phyloP scores from a whole-genome alignment of 2,329 filamentous ascomycete species.

The Gaeumannomyces tritici region DNA sequence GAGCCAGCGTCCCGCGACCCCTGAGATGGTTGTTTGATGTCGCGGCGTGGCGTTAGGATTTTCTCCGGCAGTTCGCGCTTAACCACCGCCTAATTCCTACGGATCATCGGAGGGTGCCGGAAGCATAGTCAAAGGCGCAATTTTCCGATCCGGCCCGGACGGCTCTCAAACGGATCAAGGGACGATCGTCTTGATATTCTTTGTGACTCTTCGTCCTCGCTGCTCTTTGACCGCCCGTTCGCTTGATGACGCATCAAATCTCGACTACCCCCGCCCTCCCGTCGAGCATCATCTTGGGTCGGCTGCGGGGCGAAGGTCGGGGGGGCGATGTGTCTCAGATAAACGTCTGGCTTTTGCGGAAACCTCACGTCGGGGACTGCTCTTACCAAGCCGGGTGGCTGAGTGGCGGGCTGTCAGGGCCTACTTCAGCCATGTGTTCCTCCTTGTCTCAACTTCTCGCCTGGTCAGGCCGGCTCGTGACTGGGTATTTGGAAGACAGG shows the following conservation, averaged over 20 bases:
- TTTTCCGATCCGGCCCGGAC: neutral
- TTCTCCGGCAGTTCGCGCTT: neutral
- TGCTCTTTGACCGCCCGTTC: neutral
- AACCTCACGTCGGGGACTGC: neutral
- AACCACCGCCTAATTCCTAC: neutral
- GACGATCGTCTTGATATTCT: neutral
- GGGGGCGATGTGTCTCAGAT: neutral
- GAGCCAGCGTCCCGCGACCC: too few species aligned
- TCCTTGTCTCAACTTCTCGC: neutral
- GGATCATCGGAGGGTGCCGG: neutral
- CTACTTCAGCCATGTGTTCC: neutral
- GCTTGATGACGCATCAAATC: neutral
- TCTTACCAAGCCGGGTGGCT: neutral
- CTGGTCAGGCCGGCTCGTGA: neutral
- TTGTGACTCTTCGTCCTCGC: neutral
- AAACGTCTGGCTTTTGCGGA: neutral
- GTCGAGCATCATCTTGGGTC: neutral
- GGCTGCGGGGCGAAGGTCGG: neutral
- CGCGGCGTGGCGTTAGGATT: neutral
- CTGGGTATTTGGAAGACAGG: neutral
- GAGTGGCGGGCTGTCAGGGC: neutral
- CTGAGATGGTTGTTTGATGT: neutral
- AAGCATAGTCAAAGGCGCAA: neutral
- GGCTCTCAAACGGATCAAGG: neutral
- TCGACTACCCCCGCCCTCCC: too few species aligned